These are phyloP conservation scores for Vanrija pseudolonga DNA, from an alignment of 1,284 basidiomycete genomes.

Conservation along the genomic window DNA sequence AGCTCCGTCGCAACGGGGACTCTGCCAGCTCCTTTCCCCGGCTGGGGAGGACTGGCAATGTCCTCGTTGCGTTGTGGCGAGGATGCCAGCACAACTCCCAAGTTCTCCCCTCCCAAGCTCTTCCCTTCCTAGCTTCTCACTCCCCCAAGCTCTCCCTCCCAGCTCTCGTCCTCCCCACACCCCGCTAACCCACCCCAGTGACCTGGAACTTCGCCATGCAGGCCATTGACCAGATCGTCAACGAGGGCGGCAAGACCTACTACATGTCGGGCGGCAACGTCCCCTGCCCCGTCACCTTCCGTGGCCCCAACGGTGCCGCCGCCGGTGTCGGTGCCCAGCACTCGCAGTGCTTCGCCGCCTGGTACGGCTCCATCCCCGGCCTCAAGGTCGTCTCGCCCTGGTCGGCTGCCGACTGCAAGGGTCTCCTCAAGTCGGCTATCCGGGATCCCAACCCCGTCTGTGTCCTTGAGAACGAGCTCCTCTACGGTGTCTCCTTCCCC, in stretches of 20 bases:
- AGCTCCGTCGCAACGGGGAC: too few species aligned
- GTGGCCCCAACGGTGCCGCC: constrained; percentile 98
- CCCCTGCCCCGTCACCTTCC: constrained; percentile 97
- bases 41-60: too few species aligned
- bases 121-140: too few species aligned
- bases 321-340: constrained; percentile 90
- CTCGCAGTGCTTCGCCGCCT: constrained; percentile 76
- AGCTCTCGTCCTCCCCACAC: too few species aligned
- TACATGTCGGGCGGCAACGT: constrained; percentile 99
- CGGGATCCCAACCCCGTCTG: constrained; percentile 98
- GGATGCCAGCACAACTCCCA: too few species aligned
- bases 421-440: constrained; percentile 94
- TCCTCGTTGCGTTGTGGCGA: too few species aligned
- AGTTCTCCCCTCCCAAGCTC: too few species aligned
- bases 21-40: too few species aligned
- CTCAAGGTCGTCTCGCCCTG: constrained; percentile 97
- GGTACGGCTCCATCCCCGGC: constrained; percentile 96
- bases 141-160: background rate
- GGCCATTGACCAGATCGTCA: constrained; percentile 99
- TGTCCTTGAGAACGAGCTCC: constrained; percentile 98
- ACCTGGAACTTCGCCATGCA: constrained; percentile 53
- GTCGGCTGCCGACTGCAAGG: constrained; percentile 97
- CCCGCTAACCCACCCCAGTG: constrained; percentile 26
- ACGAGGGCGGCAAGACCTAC: constrained; percentile 99
- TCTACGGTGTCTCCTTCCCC: constrained; percentile 96